Evolutionary conservation across 192 early-diverging fungal species (phyloP).

Genomic region (Allomyces javanicus): DNA sequence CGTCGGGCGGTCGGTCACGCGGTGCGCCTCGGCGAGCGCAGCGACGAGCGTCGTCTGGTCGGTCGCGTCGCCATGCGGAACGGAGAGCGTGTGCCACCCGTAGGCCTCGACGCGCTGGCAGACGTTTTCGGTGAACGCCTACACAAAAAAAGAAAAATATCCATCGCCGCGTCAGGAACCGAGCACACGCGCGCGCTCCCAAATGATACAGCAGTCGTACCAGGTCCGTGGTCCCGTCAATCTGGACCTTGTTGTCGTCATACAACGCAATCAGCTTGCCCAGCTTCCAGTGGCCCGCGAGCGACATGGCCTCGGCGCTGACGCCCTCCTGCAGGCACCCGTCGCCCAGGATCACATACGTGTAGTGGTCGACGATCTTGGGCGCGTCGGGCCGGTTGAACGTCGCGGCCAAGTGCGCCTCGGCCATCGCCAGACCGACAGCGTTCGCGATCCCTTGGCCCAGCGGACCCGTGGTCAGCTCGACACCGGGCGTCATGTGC

Average conservation of each 20-base stretch:
- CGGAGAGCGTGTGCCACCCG: slow-evolving; percentile 69
- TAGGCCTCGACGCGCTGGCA: slow-evolving; percentile 71
- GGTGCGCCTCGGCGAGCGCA: slow-evolving; percentile 68
- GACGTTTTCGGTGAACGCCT: slow-evolving; percentile 82
- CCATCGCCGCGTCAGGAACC: slow-evolving; percentile 8
- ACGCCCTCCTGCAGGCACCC: slow-evolving; percentile 98
- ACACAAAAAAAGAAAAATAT: slow-evolving; percentile 13
- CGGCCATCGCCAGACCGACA: slow-evolving; percentile 80
- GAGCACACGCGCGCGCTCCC: background rate
- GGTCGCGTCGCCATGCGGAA: slow-evolving; percentile 57
- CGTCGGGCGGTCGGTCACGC: slow-evolving; percentile 68
- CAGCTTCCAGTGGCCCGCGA: slow-evolving; percentile 81
- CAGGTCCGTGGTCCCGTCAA: slow-evolving; percentile 66
- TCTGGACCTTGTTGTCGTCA: slow-evolving; percentile 90
- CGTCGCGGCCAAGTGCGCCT: slow-evolving; percentile 67
- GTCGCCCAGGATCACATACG: slow-evolving; percentile 71
- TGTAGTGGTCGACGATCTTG: slow-evolving; percentile 67
- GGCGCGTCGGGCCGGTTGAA: slow-evolving; percentile 77
- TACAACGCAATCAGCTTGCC: slow-evolving; percentile 89
- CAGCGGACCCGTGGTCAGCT: slow-evolving; percentile 92
- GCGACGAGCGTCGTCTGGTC: slow-evolving; percentile 46
- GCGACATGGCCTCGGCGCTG: slow-evolving; percentile 66
- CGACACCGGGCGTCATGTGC: slow-evolving; percentile 70
- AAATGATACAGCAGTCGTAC: too few relatives aligned
- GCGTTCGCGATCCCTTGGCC: slow-evolving; percentile 82